Percentiles rank a stretch among this genome's conserved stretches.
phyloP scores from a whole-genome alignment of 129 eudicot species.

The Chrysanthemum seticuspe region DNA sequence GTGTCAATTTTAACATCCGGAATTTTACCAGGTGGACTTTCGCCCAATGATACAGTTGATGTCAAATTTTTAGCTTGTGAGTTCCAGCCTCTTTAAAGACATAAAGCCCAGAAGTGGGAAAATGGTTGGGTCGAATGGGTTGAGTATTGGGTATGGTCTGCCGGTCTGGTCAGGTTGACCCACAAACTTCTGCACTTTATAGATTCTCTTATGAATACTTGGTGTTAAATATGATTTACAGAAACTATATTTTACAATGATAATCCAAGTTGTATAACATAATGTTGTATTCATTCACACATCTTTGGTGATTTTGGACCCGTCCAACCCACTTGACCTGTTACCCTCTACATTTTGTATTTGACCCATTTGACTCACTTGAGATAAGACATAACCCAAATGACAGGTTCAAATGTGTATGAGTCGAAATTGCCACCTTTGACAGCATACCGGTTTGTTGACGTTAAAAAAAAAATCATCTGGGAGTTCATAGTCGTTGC shows the following conservation, averaged over 20 bases:
- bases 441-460: not conserved
- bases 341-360: not conserved
- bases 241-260: not conserved
- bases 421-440: not conserved
- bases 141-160: no score
- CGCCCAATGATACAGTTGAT: not conserved
- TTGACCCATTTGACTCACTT: not conserved
- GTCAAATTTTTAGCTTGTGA: not conserved
- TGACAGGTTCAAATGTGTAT: not conserved
- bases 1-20: slow-evolving; percentile 1
- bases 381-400: not conserved
- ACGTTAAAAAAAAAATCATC: not conserved
- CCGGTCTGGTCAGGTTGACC: no score
- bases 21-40: not conserved
- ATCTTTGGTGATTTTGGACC: not conserved
- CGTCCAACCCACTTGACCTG: not conserved
- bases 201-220: no score
- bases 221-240: no score
- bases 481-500: no score
- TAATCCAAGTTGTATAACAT: not conserved
- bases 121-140: not conserved
- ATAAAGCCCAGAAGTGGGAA: not conserved
- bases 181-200: not conserved
- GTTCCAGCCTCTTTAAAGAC: not conserved
- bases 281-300: not conserved